Percentiles rank a stretch among this genome's conserved stretches.
Evolutionary conservation across 2,329 filamentous ascomycete genomes (phyloP).

Genomic region (Talaromyces funiculosus): DNA sequence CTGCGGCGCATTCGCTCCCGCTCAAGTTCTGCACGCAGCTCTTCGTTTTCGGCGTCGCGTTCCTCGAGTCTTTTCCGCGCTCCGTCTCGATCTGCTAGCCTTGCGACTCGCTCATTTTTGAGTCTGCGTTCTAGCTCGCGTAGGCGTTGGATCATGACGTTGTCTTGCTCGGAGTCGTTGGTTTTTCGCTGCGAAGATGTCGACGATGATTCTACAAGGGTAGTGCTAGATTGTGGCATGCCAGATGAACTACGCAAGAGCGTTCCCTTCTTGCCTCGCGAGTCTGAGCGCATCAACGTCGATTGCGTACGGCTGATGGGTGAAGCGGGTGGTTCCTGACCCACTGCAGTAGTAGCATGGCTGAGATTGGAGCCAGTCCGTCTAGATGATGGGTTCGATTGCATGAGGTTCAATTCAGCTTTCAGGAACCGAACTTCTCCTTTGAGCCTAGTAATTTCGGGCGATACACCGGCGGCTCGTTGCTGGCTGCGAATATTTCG

Average conservation of each 20-base stretch:
- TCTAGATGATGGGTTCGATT: slow-evolving; percentile 55
- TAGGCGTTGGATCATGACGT: slow-evolving; percentile 74
- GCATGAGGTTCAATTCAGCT: slow-evolving; percentile 63
- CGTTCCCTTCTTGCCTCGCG: slow-evolving; percentile 16
- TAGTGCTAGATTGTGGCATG: slow-evolving; percentile 30
- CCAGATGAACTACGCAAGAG: slow-evolving; percentile 27
- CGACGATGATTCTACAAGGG: slow-evolving; percentile 18
- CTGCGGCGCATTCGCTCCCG: slow-evolving; percentile 44
- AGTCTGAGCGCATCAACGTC: slow-evolving; percentile 24
- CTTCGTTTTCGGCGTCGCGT: slow-evolving; percentile 66
- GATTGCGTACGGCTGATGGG: slow-evolving; percentile 4
- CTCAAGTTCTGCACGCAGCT: slow-evolving; percentile 61
- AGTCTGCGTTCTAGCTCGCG: slow-evolving; percentile 83
- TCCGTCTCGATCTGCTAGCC: slow-evolving; percentile 76
- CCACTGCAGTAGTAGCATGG: slow-evolving; percentile 14
- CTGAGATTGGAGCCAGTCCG: slow-evolving; percentile 27
- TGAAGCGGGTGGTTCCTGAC: not conserved
- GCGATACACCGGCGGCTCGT: slow-evolving; percentile 32
- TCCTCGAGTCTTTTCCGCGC: slow-evolving; percentile 75
- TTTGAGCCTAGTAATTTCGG: slow-evolving; percentile 55
- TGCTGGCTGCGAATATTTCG: slow-evolving; percentile 50
- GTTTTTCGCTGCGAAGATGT: slow-evolving; percentile 21
- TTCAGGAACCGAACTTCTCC: slow-evolving; percentile 57
- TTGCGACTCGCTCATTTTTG: slow-evolving; percentile 81
- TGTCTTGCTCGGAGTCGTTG: slow-evolving; percentile 51